These are phyloP conservation scores for Boletus sp. DNA, from an alignment of 768 basidiomycete genomes.

Conservation along the genomic window DNA sequence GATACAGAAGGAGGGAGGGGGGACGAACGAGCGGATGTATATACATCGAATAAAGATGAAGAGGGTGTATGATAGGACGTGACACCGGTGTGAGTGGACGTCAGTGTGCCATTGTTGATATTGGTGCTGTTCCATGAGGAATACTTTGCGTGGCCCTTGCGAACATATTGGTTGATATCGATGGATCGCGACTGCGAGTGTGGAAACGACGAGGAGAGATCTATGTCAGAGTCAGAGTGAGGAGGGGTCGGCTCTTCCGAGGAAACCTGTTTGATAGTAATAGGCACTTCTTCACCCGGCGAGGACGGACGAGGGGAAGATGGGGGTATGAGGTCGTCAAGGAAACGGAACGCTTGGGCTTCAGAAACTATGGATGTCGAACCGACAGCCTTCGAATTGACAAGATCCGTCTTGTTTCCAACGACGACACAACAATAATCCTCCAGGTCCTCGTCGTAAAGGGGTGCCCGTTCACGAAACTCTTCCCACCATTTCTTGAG, in stretches of 20 bases:
- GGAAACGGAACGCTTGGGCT: constrained; percentile 49
- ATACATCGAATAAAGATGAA: constrained; percentile 69
- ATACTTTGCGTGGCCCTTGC: constrained; percentile 37
- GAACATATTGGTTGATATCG: constrained; percentile 26
- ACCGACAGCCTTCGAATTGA: constrained; percentile 11
- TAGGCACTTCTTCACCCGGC: constrained; percentile 9
- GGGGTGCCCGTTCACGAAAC: constrained; percentile 65
- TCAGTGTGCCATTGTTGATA: constrained; percentile 48
- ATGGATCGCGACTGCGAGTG: constrained; percentile 19
- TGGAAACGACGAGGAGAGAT: constrained; percentile 24
- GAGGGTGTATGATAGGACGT: constrained; percentile 77
- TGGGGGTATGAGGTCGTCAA: constrained; percentile 56
- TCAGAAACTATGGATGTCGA: constrained; percentile 32
- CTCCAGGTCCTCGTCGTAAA: constrained; percentile 58
- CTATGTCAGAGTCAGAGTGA: constrained; percentile 4
- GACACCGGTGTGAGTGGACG: constrained; percentile 54
- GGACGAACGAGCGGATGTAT: constrained; percentile 60
- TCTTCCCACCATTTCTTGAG: constrained; percentile 78
- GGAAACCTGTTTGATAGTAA: constrained; percentile 9
- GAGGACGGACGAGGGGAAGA: constrained; percentile 12
- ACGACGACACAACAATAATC: constrained; percentile 72
- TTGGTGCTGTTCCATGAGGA: constrained; percentile 47
- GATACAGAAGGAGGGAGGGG: constrained; percentile 41
- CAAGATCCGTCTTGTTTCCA: constrained; percentile 76
- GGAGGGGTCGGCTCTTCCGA: constrained; percentile 16